Conservation (phyloP, 2,329 filamentous ascomycete species). For the Blastomyces parvus region DNA sequence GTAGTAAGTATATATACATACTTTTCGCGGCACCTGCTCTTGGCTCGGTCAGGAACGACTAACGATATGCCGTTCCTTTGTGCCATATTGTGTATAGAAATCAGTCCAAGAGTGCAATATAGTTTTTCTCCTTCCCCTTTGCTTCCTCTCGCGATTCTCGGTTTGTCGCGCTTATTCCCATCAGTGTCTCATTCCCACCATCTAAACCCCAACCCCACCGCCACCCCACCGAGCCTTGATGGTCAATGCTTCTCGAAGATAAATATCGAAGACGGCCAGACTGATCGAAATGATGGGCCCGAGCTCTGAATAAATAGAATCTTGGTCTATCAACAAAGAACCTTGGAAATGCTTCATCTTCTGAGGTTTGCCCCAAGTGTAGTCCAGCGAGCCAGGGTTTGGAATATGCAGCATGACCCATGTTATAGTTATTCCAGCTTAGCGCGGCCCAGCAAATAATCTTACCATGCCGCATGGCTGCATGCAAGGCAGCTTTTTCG, state of each 20-base stretch:
- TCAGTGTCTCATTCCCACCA: not conserved
- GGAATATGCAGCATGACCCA: not conserved
- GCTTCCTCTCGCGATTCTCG: not conserved
- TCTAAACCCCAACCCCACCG: not conserved
- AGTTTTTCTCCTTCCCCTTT: not conserved
- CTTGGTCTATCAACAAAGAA: not conserved
- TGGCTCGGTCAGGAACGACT: not conserved
- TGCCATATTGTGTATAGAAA: not conserved
- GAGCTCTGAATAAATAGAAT: not conserved
- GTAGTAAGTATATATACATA: not conserved
- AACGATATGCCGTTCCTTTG: not conserved
- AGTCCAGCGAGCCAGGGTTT: not conserved
- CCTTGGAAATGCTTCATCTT: not conserved
- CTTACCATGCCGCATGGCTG: not conserved
- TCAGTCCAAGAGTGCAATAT: not conserved
- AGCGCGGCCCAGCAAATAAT: not conserved
- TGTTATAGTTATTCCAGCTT: not conserved
- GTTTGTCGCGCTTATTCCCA: not conserved
- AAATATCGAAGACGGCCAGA: too few relatives aligned
- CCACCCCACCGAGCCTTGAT: not conserved
- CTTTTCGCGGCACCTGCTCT: not conserved
- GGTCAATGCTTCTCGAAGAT: not conserved
- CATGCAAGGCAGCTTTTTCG: not conserved
- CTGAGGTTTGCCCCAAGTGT: too few relatives aligned
- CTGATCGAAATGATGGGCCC: not conserved